phyloP scores from a whole-genome alignment of 83 land plant species.

The Picea abies region DNA sequence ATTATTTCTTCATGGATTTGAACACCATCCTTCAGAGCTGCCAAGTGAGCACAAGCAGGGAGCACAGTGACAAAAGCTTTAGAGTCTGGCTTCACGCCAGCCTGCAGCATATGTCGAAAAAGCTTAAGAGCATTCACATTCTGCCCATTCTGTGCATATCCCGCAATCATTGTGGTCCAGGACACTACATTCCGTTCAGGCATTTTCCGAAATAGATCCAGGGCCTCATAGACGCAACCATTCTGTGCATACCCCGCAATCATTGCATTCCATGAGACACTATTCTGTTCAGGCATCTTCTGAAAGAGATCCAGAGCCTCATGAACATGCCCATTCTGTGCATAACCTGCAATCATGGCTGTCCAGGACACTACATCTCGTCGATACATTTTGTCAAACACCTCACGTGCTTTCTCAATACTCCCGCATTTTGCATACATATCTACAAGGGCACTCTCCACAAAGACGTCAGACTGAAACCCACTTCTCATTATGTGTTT shows the following conservation, averaged over 20 bases:
- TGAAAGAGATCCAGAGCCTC: background rate
- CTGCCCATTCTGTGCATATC: constrained; percentile 59
- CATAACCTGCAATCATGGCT: background rate
- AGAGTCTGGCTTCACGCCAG: constrained; percentile 21
- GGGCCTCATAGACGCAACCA: constrained; percentile 36
- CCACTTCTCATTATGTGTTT: background rate
- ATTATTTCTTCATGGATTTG: constrained; percentile 32
- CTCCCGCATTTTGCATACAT: constrained; percentile 16
- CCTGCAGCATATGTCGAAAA: constrained; percentile 24
- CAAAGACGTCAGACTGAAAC: background rate
- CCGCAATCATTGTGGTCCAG: constrained; percentile 48
- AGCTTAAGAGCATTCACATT: constrained; percentile 41
- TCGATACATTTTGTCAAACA: background rate
- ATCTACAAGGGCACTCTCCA: background rate
- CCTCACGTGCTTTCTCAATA: background rate
- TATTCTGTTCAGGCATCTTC: background rate
- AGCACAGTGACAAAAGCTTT: constrained; percentile 43
- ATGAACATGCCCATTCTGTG: background rate
- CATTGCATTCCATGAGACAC: constrained; percentile 28
- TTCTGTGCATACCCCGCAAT: constrained; percentile 53
- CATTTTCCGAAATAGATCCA: constrained; percentile 33
- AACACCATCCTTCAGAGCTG: constrained; percentile 48
- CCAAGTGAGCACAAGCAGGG: constrained; percentile 50
- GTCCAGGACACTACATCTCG: background rate
- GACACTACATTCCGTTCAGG: constrained; percentile 34